Base-by-base conservation (phyloP, 495 filamentous ascomycete species). In the Neurospora cerealis region DNA sequence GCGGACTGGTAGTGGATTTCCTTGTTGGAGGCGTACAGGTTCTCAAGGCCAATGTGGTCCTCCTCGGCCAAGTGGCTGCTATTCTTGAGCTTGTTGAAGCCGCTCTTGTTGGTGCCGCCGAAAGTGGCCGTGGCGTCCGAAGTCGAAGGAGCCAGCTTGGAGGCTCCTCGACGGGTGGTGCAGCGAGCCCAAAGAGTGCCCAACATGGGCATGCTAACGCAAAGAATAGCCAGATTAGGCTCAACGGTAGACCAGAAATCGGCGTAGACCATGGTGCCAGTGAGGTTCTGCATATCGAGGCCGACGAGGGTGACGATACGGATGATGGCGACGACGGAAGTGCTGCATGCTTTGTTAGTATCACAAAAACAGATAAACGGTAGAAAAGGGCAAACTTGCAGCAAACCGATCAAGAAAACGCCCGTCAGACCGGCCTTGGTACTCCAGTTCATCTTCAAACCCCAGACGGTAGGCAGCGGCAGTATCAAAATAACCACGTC, bases 161-260 rank as follows among this genome's bases (percentile, higher is more conserved):
- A 74, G 19, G 60, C 38, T n/a, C 75, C 73, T 13, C 73, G 46
- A 69, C 71, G 74, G 1, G 69, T 40, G 17, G 70, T 42, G 39
- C 74, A 77, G 17, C 74, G 72, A 4, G 76, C 36, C 69, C 46
- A 75, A 21, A 77, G 71, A 34, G 75, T 66, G 54, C 75, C 71
- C 39, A 78, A 37, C 76, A 78, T 78, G 48, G 77, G 77, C 70
- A 83, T 41, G 73, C 80, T 81, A 32, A 81, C 78, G 71, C 81
- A 83, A 6, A 81, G 72, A 69, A 83, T 78, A 24, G 75, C 79
- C 13, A 81, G 69, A 71, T 80, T 78, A 13, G 69, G 72, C 74
- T 83, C 81, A 24, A 79, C 74, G 40, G 75, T 73, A n/a, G 81
- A 81, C 81, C 80, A 81, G 69, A 78, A 78, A 19, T 73, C 75